Percentiles rank a stretch among this genome's conserved stretches.
Conservation (phyloP, 192 early-diverging fungal genomes). For the Entomortierella chlamydospora region DNA sequence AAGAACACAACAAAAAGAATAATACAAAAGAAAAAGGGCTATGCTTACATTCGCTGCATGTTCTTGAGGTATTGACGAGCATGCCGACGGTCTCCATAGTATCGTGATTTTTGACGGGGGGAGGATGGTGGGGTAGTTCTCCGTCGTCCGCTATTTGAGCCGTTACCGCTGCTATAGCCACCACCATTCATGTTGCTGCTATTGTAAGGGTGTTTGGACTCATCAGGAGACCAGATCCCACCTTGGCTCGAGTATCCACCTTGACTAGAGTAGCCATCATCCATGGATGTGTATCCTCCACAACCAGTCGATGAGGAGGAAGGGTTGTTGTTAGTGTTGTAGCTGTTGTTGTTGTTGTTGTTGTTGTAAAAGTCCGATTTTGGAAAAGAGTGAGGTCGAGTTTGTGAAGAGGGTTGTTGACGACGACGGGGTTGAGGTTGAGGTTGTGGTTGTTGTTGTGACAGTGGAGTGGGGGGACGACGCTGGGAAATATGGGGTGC, state of each 20-base stretch:
- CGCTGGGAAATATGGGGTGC: neutral
- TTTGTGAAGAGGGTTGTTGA: neutral
- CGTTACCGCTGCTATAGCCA: slow-evolving; percentile 32
- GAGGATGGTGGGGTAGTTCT: slow-evolving; percentile 37
- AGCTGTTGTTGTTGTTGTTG: too few relatives aligned
- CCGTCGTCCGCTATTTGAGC: slow-evolving; percentile 19
- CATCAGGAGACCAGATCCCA: slow-evolving; percentile 46
- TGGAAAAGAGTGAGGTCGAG: neutral
- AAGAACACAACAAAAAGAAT: slow-evolving; percentile 11
- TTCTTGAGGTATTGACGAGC: slow-evolving; percentile 53
- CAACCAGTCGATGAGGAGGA: slow-evolving; percentile 1
- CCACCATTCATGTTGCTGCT: neutral
- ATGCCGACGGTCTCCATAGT: slow-evolving; percentile 43
- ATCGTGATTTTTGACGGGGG: slow-evolving; percentile 34
- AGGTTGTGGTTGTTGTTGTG: neutral
- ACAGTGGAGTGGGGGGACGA: neutral
- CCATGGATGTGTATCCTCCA: slow-evolving; percentile 41
- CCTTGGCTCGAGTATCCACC: slow-evolving; percentile 48
- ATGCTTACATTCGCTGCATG: slow-evolving; percentile 39
- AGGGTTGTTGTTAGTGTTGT: too few relatives aligned
- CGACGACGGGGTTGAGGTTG: neutral
- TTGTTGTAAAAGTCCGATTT: too few relatives aligned
- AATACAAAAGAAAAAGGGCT: neutral
- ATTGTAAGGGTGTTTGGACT: slow-evolving; percentile 14
- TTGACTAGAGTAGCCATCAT: slow-evolving; percentile 53